Evolutionary conservation across 306 rosid genomes (phyloP).

Genomic region (Quercus glauca): DNA sequence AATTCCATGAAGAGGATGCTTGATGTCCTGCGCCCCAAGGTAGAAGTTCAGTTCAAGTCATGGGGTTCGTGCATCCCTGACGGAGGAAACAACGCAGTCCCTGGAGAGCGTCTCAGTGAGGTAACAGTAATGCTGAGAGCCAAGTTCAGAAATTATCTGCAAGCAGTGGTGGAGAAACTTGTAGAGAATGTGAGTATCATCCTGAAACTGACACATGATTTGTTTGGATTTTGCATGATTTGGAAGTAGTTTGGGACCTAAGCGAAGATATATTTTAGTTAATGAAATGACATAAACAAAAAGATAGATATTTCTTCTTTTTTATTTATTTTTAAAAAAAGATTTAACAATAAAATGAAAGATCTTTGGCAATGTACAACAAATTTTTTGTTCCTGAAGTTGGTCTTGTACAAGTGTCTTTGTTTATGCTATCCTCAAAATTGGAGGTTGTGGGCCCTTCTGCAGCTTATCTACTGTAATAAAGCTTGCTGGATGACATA

Average conservation of each 20-base stretch:
- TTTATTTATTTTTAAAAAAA: no score
- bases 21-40: constrained; percentile 77
- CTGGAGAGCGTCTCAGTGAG: constrained; percentile 97
- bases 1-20: constrained; percentile 96
- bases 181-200: constrained; percentile 73
- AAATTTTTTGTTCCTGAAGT: neutral
- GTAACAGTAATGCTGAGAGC: constrained; percentile 98
- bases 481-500: neutral
- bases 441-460: neutral
- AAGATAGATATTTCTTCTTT: neutral
- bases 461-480: neutral
- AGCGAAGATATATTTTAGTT: neutral
- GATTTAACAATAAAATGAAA: neutral
- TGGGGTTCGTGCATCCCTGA: constrained; percentile 94
- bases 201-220: constrained; percentile 6
- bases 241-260: neutral
- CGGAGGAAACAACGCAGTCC: constrained; percentile 62
- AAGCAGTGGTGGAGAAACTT: constrained; percentile 88
- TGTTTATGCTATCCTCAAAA: neutral
- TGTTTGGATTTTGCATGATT: neutral
- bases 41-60: constrained; percentile 82
- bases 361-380: neutral
- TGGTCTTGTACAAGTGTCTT: neutral
- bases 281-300: neutral
- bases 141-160: constrained; percentile 84